A percentile compares a stretch with the other conserved stretches of the same genome.
Conservation (phyloP, 139 green algal genomes). For the Chlamydomonas urium region DNA sequence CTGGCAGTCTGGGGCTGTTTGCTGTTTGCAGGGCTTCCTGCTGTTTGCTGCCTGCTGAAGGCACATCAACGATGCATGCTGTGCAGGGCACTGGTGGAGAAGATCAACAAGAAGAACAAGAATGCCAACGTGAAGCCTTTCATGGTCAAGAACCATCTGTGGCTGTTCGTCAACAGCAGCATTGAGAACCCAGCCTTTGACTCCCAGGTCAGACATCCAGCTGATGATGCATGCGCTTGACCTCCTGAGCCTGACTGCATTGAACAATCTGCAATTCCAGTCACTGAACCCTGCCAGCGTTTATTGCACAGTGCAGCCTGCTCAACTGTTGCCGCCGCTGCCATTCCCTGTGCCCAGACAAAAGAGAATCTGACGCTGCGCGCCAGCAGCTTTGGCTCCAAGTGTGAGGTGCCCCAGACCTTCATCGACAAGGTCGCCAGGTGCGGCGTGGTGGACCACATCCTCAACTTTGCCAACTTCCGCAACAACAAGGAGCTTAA, state of each 20-base stretch:
- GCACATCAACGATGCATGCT: neutral
- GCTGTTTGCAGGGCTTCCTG: neutral
- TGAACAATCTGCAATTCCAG: too few relatives aligned
- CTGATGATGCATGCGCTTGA: too few relatives aligned
- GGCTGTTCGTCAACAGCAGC: constrained; percentile 95
- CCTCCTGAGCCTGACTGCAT: too few relatives aligned
- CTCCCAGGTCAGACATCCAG: too few relatives aligned
- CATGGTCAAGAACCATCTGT: constrained; percentile 98
- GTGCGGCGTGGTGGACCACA: constrained; percentile 79
- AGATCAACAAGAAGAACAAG: constrained; percentile 96
- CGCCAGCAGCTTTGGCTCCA: constrained; percentile 87
- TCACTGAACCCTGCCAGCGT: too few relatives aligned
- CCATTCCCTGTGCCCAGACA: constrained; percentile 58
- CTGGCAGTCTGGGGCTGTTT: neutral
- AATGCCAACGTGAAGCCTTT: constrained; percentile 84
- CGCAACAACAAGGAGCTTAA: constrained; percentile 95
- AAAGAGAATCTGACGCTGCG: constrained; percentile 96
- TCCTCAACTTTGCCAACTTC: constrained; percentile 87
- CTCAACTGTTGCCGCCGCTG: neutral
- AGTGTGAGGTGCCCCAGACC: constrained; percentile 78
- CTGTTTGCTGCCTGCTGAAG: neutral
- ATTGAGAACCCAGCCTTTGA: constrained; percentile 99
- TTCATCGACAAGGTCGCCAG: constrained; percentile 89
- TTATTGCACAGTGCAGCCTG: neutral
- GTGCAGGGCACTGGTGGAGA: constrained; percentile 67